Conservation (phyloP, 1,139 yeast genomes). For the Hemisphaericaspora lyxosophila region DNA sequence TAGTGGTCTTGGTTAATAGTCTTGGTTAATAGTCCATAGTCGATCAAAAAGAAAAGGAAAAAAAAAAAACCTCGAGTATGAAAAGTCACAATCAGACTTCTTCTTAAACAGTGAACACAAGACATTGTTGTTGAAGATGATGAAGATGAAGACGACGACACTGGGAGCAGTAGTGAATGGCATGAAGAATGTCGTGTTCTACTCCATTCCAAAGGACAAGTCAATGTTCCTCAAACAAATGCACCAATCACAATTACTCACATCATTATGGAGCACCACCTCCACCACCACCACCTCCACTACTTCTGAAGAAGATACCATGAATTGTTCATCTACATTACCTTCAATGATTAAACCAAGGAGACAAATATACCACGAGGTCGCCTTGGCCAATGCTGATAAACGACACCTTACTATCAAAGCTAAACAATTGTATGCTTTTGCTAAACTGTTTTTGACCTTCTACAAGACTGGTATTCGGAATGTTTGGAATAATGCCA, state of each 20-base stretch:
- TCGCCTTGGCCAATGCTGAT: conserved; percentile 22
- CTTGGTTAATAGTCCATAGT: too few species aligned
- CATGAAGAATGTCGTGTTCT: conserved; percentile 8
- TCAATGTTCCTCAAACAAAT: conserved; percentile 14
- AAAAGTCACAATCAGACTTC: too few species aligned
- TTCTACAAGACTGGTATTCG: conserved; percentile 56
- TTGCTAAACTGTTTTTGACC: conserved; percentile 37
- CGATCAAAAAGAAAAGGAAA: too few species aligned
- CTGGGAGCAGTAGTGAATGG: background rate
- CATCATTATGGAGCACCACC: conserved; percentile 16
- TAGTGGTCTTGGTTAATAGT: too few species aligned
- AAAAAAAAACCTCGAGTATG: too few species aligned
- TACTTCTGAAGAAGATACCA: background rate
- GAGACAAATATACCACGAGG: conserved; percentile 28
- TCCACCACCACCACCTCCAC: too few species aligned
- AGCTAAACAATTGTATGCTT: conserved; percentile 35
- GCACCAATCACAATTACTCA: conserved; percentile 18
- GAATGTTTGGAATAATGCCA: conserved; percentile 49
- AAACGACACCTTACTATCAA: conserved; percentile 22
- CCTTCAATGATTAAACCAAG: conserved; percentile 37
- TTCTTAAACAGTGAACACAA: too few species aligned
- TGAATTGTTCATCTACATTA: conserved; percentile 41
- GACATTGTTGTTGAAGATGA: background rate
- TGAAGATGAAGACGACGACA: background rate
- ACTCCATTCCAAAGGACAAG: conserved; percentile 18